Evolutionary conservation across 495 filamentous ascomycete genomes (phyloP), one percentile per base, ranked within the genome.

Genomic region (Aspergillus heteromorphus): DNA sequence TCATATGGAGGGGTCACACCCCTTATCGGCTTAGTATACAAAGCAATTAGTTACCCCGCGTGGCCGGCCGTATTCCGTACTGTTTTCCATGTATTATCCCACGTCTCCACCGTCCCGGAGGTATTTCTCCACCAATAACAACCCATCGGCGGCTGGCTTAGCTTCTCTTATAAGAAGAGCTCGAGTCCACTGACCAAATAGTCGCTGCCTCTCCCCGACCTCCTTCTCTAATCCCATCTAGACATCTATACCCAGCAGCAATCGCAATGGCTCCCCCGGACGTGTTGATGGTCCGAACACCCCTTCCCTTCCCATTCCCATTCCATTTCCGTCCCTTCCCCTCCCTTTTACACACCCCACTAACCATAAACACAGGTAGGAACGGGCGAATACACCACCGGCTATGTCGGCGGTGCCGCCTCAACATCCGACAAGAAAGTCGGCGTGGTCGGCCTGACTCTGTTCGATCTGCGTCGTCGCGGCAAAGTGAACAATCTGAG

Each of bases 351-450:
- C n/a, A n/a, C n/a, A n/a, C 14, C 41, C 56, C 59, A 54, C 60
- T 65, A 49, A 62, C 54, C 51, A 18, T 13, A 23, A 14, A 18
- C 14, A 20, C 59, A 88, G 86, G 81, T 95, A 31, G 89, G 89
- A 21, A 92, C 88, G n/a, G 90, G 92, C 53, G 91, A 97, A 74
- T 96, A 96, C 80, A 97, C 92, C 57, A 96, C 92, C 42, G 90
- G 90, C 34, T 93, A 90, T 62, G 88, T 91, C 57, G 88, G 87
- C 43, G 83, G 82, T 60, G 85, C 83, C 43, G 85, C 82, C 43
- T 92, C 89, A 1, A 79, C 79, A 9, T 91, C 87, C 27, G 90
- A 95, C 79, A 95, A 95, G 76, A 95, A 95, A 64, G 85, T 96
- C 14, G 92, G 92, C 48, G 92, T 97, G 0, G 92, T 97, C 6